Evolutionary conservation across 371 early-diverging fungal genomes (phyloP).

Genomic region (Chytridium lagenaria): DNA sequence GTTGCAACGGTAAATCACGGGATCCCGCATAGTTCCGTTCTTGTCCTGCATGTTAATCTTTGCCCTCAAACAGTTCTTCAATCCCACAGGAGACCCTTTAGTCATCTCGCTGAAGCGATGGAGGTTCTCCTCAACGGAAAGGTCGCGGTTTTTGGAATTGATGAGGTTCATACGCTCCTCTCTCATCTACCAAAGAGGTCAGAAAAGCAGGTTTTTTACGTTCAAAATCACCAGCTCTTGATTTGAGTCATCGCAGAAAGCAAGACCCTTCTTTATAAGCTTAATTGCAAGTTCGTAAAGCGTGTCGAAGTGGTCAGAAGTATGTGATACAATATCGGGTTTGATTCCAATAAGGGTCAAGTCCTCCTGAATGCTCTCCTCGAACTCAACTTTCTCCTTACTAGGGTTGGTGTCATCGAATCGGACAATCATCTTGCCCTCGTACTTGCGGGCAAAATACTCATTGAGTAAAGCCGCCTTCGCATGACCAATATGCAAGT

Average conservation of each 20-base stretch:
- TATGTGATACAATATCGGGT: slow-evolving; percentile 83
- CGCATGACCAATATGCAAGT: slow-evolving; percentile 99
- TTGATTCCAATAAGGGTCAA: slow-evolving; percentile 85
- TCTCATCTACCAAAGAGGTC: slow-evolving; percentile 41
- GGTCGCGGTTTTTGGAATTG: slow-evolving; percentile 87
- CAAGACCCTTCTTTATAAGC: slow-evolving; percentile 92
- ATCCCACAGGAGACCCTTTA: slow-evolving; percentile 70
- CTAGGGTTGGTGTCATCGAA: slow-evolving; percentile 99
- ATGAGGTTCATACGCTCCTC: slow-evolving; percentile 91
- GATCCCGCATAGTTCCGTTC: slow-evolving; percentile 99
- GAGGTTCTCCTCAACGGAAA: slow-evolving; percentile 89
- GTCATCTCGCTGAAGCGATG: slow-evolving; percentile 94
- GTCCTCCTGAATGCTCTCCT: slow-evolving; percentile 94
- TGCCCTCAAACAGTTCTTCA: slow-evolving; percentile 94
- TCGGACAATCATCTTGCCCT: slow-evolving; percentile 95
- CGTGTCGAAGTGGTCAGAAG: slow-evolving; percentile 95
- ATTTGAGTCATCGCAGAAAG: slow-evolving; percentile 98
- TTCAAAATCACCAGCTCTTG: slow-evolving; percentile 70
- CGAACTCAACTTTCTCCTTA: slow-evolving; percentile 97
- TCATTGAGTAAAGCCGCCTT: slow-evolving; percentile 99
- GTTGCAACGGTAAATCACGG: slow-evolving; percentile 98
- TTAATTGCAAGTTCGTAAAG: slow-evolving; percentile 86
- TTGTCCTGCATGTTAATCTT: slow-evolving; percentile 94
- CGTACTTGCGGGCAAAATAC: slow-evolving; percentile 92
- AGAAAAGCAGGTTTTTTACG: too few species aligned